A percentile compares a stretch with the other conserved stretches of the same genome.
These are phyloP conservation scores for Lasiosphaeria miniovina DNA, from an alignment of 495 filamentous ascomycete species.

Conservation along the genomic window DNA sequence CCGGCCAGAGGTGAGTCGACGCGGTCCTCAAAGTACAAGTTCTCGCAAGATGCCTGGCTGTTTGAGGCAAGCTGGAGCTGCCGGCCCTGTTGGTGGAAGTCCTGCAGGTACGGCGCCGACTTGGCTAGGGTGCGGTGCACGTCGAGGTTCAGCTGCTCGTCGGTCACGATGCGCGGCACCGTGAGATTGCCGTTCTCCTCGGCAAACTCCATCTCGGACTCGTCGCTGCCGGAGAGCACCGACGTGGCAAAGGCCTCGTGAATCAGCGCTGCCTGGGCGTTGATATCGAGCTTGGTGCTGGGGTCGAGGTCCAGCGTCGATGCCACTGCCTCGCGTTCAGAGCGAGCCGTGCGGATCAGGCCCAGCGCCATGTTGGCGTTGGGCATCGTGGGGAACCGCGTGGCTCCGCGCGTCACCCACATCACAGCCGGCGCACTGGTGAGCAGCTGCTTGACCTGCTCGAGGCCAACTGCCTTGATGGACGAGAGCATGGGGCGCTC, in stretches of 20 bases:
- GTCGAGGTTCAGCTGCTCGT: slow-evolving; percentile 37
- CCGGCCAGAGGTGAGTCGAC: slow-evolving; percentile 18
- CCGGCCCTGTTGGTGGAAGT: slow-evolving; percentile 28
- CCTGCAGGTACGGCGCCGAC: slow-evolving; percentile 34
- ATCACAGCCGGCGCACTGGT: slow-evolving; percentile 33
- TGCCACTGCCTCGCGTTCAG: slow-evolving; percentile 32
- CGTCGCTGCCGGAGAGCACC: slow-evolving; percentile 19
- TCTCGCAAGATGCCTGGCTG: slow-evolving; percentile 5
- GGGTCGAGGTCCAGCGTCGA: slow-evolving; percentile 37
- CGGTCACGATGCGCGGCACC: slow-evolving; percentile 37
- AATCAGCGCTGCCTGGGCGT: slow-evolving; percentile 28
- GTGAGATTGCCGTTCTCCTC: slow-evolving; percentile 34
- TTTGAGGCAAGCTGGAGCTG: slow-evolving; percentile 22
- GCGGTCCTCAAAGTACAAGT: slow-evolving; percentile 33
- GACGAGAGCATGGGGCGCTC: slow-evolving; percentile 27
- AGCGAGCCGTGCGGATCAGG: slow-evolving; percentile 37
- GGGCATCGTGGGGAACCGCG: slow-evolving; percentile 32
- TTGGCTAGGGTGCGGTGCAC: slow-evolving; percentile 32
- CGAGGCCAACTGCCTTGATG: slow-evolving; percentile 25
- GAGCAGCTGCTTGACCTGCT: slow-evolving; percentile 38
- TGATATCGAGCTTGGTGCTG: slow-evolving; percentile 23
- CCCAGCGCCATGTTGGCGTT: slow-evolving; percentile 37
- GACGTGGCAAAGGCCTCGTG: slow-evolving; percentile 28
- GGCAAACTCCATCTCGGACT: slow-evolving; percentile 37
- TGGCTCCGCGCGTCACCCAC: slow-evolving; percentile 44